Base-by-base conservation (phyloP, 2,329 filamentous ascomycete genomes). In the Botryosphaeria dothidea region DNA sequence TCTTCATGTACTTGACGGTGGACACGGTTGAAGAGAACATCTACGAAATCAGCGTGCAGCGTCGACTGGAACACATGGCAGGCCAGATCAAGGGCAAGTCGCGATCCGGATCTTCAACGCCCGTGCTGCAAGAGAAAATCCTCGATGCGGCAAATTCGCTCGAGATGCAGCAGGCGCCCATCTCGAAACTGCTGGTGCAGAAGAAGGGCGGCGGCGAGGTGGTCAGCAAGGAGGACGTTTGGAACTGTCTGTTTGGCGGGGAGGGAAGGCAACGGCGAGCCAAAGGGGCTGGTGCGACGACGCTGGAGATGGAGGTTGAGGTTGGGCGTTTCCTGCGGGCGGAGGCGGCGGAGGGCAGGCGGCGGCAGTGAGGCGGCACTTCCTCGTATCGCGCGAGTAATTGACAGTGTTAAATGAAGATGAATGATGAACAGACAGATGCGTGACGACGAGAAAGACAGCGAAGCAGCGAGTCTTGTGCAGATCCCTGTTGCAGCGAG, bases 1-100 rank as follows among this genome's bases (percentile, higher is more conserved):
- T 98, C 1, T 98, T 93, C 91, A 90, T 97, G 77, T 98, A 98
- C 75, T 84, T 98, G 2, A 86, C 97, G n/a, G 88, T 90, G 17
- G 92, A 91, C 60, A 96, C 94, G 0, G 92, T 98, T 0, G 95
- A 99, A 74, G 90, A 96, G 79, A 90, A 90, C 1, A 96, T 98
- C 67, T 93, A 98, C 78, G 88, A 93, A 66, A 85, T 97, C 36
- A 95, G 92, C 0, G 92, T 96, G 1, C 83, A 85, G 66, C 85
- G 93, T 29, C 88, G 94, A 3, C 81, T 97, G 70, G 87, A 90
- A 64, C 92, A 97, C 73, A 90, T 97, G 74, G 84, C 83, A 1
- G 81, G 77, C 19, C 41, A 41, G 51, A 27, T 49, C 11, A 64
- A 64, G 21, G 61, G 61, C 48, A 54, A 48, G n/a, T 66, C 64